These are phyloP conservation scores for Rhynchosporium secalis DNA, from an alignment of 2,329 filamentous ascomycete species.

Conservation along the genomic window DNA sequence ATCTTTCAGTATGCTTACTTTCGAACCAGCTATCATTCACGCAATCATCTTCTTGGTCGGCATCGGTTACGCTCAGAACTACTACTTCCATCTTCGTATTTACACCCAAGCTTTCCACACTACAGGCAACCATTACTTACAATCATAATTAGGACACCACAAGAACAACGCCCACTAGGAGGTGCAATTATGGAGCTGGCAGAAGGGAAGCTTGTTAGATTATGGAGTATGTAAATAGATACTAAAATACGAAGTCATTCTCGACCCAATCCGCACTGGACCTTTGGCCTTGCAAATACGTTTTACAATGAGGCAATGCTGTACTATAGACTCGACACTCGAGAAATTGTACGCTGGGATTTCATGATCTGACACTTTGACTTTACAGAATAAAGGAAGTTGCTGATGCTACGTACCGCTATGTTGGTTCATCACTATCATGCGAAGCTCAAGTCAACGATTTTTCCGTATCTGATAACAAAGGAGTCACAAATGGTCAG, in stretches of 20 bases:
- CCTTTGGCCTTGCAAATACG: too few relatives aligned
- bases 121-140: constrained; percentile 12
- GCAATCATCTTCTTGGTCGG: constrained; percentile 74
- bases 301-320: too few relatives aligned
- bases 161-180: constrained; percentile 99
- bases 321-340: too few relatives aligned
- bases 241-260: constrained; percentile 19
- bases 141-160: constrained; percentile 76
- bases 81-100: constrained; percentile 99
- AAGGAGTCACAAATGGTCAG: too few relatives aligned
- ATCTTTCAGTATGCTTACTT: constrained; percentile 33
- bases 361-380: too few relatives aligned
- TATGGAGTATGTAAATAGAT: constrained; percentile 39
- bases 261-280: neutral
- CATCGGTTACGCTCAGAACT: constrained; percentile 94
- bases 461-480: too few relatives aligned
- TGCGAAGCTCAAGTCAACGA: too few relatives aligned
- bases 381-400: too few relatives aligned
- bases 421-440: too few relatives aligned
- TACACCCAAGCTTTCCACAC: constrained; percentile 34
- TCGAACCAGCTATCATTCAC: constrained; percentile 76
- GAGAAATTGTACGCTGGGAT: too few relatives aligned
- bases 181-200: constrained; percentile 13
- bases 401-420: too few relatives aligned
- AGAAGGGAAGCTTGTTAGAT: constrained; percentile 27